phyloP scores from a whole-genome alignment of 2,329 filamentous ascomycete species.

The Pestalotiopsis sp. region DNA sequence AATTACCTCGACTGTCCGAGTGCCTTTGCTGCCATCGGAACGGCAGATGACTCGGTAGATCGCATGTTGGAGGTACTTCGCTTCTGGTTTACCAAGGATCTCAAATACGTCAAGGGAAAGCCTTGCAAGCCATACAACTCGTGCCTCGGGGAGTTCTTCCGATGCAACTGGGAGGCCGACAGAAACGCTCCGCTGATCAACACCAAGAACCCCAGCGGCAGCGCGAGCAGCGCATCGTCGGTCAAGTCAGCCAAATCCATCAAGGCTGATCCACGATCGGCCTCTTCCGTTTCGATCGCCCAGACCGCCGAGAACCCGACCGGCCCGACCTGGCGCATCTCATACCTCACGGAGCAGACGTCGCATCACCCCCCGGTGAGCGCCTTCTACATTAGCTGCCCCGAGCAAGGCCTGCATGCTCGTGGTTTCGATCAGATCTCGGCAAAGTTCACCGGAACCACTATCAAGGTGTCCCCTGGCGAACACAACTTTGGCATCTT shows the following conservation, averaged over 20 bases:
- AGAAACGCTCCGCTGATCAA: slow-evolving; percentile 72
- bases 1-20: slow-evolving; percentile 96
- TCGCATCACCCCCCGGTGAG: slow-evolving; percentile 97
- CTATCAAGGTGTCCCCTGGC: slow-evolving; percentile 86
- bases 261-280: slow-evolving; percentile 43
- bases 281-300: slow-evolving; percentile 54
- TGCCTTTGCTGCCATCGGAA: slow-evolving; percentile 81
- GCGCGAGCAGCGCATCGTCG: slow-evolving; percentile 48
- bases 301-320: slow-evolving; percentile 45
- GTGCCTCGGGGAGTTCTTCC: slow-evolving; percentile 93
- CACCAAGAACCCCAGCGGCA: slow-evolving; percentile 41
- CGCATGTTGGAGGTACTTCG: slow-evolving; percentile 93
- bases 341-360: slow-evolving; percentile 96
- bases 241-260: slow-evolving; percentile 51
- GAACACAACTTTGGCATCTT: slow-evolving; percentile 97
- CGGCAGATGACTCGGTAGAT: slow-evolving; percentile 86
- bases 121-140: slow-evolving; percentile 99
- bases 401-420: slow-evolving; percentile 84
- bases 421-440: slow-evolving; percentile 94
- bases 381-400: slow-evolving; percentile 91
- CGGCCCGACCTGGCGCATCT: slow-evolving; percentile 71
- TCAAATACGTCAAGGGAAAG: slow-evolving; percentile 98
- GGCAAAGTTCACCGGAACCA: slow-evolving; percentile 96
- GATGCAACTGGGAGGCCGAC: slow-evolving; percentile 96
- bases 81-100: slow-evolving; percentile 98